phyloP scores from a whole-genome alignment of 257 asterid species.

The Salvia hispanica region DNA sequence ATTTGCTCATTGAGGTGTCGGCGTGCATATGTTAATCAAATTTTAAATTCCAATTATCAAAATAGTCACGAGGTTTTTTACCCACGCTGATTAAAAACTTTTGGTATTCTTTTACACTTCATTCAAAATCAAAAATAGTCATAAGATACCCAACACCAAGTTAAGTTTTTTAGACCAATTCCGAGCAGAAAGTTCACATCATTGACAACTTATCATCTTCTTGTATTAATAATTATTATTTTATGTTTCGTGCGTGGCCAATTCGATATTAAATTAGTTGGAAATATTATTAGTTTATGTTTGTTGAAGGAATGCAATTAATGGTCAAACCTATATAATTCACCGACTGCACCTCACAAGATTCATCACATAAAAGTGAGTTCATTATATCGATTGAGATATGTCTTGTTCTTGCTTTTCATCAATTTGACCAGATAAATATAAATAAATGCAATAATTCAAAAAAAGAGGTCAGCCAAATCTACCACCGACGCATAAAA shows the following conservation, averaged over 20 bases:
- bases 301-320: conserved; percentile 23
- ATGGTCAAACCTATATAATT: conserved; percentile 37
- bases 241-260: conserved; percentile 19
- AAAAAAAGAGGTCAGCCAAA: conserved; percentile 15
- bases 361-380: conserved; percentile 29
- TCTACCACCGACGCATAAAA: conserved; percentile 39
- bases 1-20: too few relatives aligned
- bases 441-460: conserved; percentile 10
- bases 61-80: too few relatives aligned
- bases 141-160: too few relatives aligned
- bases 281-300: conserved; percentile 11
- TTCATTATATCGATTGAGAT: conserved; percentile 2
- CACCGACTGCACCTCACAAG: conserved; percentile 42
- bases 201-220: neutral
- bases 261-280: conserved; percentile 21
- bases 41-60: too few relatives aligned
- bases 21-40: too few relatives aligned
- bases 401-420: neutral
- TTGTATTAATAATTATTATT: too few relatives aligned
- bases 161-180: too few relatives aligned
- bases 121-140: too few relatives aligned
- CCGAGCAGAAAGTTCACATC: too few relatives aligned
- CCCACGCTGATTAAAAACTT: too few relatives aligned
- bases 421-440: conserved; percentile 18
- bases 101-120: too few relatives aligned